Base-by-base conservation (phyloP, 345 rosid genomes). In the Linum usitatissimum region DNA sequence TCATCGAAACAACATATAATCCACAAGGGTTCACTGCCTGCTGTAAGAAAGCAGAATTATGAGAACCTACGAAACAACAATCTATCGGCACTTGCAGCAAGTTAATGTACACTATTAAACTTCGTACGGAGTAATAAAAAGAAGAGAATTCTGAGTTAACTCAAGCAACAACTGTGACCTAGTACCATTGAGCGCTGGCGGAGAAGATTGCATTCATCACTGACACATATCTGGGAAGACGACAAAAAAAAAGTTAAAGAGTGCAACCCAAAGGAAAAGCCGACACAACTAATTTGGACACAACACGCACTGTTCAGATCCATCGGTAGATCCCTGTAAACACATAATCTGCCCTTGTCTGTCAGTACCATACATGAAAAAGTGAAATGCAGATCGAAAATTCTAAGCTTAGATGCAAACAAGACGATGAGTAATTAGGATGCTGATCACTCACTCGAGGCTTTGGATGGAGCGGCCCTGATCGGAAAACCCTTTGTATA, bases 241-340 rank as follows among this genome's bases (percentile, higher is more conserved):
- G 30, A 45, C 67, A 66, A 15, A 69, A 63, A 63, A 61, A 23
- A 23, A 23, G 38, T 34, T 34, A 34, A 34, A 34, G 38, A 30
- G 55, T 62, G 59, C 69, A 72, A 58, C 20, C 34, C 54, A 60
- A 61, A 62, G 66, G 60, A 63, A 64, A 61, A 60, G 18, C 13
- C 38, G 57, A 18, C 31, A 59, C 40, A 31, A 59, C 45, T 13
- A 55, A 18, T 53, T 45, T 49, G 79, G 48, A 64, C 3, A 60
- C 58, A 71, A 10, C 63, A 71, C 95, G 55, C 84, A 90, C 99
- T 92, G 99, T 73, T 90, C 97, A 34, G 97, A 91, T 62, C 96
- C 99, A 80, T 90, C 99, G 3, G 86, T 88, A 14, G 99, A 87
- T 69, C 97, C 99, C 80, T 87, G 99, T 91, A 93, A 79, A 76